These are phyloP conservation scores for Saturnispora dispora DNA, from an alignment of 805 yeast species.

Conservation along the genomic window DNA sequence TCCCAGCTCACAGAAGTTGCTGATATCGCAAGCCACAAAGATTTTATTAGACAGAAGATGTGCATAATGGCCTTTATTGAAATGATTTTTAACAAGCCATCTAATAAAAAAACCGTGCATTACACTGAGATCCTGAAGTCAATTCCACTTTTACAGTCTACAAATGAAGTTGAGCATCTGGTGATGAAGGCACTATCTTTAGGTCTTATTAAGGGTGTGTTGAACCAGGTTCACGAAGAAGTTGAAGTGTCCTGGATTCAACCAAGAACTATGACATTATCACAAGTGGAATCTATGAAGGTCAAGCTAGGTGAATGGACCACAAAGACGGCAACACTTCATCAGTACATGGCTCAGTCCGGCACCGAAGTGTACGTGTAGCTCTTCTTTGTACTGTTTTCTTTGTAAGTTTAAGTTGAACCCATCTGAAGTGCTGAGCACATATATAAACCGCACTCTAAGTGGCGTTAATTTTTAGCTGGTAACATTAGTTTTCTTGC, in stretches of 20 bases:
- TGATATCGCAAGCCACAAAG: conserved; percentile 42
- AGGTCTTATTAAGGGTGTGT: conserved; percentile 77
- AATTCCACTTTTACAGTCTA: conserved; percentile 53
- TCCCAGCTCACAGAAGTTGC: conserved; percentile 10
- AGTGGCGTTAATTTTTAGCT: not conserved
- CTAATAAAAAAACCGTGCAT: conserved; percentile 62
- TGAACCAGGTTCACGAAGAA: conserved; percentile 75
- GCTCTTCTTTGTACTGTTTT: not conserved
- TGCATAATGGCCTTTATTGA: conserved; percentile 89
- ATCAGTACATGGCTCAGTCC: conserved; percentile 46
- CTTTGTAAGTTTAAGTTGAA: not conserved
- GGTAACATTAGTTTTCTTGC: not conserved
- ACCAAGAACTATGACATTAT: conserved; percentile 80
- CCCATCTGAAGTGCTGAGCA: not conserved
- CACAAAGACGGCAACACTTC: conserved; percentile 56
- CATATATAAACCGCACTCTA: not conserved
- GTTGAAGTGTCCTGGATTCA: conserved; percentile 90
- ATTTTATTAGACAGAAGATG: conserved; percentile 79
- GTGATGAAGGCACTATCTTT: conserved; percentile 86
- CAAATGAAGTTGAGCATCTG: conserved; percentile 78
- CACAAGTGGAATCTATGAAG: conserved; percentile 72
- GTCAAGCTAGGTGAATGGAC: conserved; percentile 74
- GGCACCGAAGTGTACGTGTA: conserved; percentile 60
- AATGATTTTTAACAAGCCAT: conserved; percentile 67
- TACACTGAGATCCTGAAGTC: conserved; percentile 61